These are phyloP conservation scores for Cornus kousa DNA, from an alignment of 148 eudicot species.

Conservation along the genomic window DNA sequence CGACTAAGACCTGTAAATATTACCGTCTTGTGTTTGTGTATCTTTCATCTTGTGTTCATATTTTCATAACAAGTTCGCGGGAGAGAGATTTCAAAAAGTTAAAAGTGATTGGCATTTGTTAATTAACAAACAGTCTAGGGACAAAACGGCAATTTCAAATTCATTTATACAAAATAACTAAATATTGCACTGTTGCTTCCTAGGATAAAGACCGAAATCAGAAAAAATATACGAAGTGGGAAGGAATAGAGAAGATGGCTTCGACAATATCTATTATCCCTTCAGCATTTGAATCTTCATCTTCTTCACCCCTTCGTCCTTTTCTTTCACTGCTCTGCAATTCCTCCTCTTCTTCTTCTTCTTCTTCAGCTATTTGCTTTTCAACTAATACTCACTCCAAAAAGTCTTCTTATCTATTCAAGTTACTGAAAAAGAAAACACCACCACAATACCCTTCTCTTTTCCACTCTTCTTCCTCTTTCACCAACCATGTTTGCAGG, in stretches of 20 bases:
- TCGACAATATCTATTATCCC: conserved; percentile 7
- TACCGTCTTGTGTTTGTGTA: too few species aligned
- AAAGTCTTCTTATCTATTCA: background rate
- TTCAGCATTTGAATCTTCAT: conserved; percentile 11
- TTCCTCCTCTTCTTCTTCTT: background rate
- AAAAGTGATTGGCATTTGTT: too few species aligned
- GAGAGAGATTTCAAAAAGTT: too few species aligned
- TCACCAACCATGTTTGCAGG: conserved; percentile 41
- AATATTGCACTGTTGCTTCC: background rate
- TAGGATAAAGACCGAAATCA: background rate
- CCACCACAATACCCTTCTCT: background rate
- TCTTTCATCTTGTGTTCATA: too few species aligned
- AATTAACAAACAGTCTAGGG: too few species aligned
- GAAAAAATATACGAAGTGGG: background rate
- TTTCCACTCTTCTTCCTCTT: background rate
- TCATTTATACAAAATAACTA: too few species aligned
- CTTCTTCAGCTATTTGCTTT: background rate
- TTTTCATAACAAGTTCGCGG: too few species aligned
- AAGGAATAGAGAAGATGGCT: conserved; percentile 14
- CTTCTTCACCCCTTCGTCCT: background rate
- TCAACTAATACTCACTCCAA: background rate
- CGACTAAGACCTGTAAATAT: too few species aligned
- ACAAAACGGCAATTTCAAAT: too few species aligned
- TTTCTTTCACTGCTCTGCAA: background rate
- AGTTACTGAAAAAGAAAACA: background rate